Evolutionary conservation across 257 asterid species (phyloP).

Genomic region (Petrea volubilis): DNA sequence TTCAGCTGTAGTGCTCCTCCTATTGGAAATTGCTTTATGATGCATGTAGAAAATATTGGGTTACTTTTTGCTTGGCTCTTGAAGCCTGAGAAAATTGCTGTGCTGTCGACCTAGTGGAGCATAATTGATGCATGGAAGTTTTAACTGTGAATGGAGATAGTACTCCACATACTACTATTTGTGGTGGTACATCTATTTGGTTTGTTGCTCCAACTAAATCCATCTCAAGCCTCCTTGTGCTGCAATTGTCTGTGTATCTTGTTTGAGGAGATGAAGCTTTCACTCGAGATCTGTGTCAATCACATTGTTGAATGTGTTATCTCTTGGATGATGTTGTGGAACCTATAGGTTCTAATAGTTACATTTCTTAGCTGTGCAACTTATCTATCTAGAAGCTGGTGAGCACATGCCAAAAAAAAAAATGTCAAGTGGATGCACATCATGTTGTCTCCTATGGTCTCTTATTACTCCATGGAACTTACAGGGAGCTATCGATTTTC

Average conservation of each 20-base stretch:
- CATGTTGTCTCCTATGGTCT: constrained; percentile 6
- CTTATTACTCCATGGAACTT: neutral
- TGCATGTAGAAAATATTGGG: constrained; percentile 18
- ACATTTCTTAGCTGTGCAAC: neutral
- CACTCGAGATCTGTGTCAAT: constrained; percentile 6
- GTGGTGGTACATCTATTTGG: constrained; percentile 19
- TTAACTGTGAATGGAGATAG: constrained; percentile 14
- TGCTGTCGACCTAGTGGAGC: constrained; percentile 9
- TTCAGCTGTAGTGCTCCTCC: constrained; percentile 9
- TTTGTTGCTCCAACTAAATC: neutral
- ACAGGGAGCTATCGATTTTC: constrained; percentile 7
- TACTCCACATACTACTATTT: neutral
- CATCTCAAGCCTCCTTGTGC: constrained; percentile 4
- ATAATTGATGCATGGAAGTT: constrained; percentile 14
- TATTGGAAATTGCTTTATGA: constrained; percentile 32
- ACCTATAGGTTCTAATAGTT: constrained; percentile 13
- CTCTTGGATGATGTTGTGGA: constrained; percentile 15
- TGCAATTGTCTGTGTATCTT: constrained; percentile 10
- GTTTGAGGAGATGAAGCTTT: constrained; percentile 23
- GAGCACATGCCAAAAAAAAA: neutral
- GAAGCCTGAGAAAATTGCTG: constrained; percentile 20
- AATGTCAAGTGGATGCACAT: neutral
- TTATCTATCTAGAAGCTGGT: constrained; percentile 13
- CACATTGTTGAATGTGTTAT: constrained; percentile 17
- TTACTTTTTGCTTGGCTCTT: constrained; percentile 13